These are phyloP conservation scores for Telopea speciosissima DNA, from an alignment of 177 flowering plant species.

Conservation along the genomic window DNA sequence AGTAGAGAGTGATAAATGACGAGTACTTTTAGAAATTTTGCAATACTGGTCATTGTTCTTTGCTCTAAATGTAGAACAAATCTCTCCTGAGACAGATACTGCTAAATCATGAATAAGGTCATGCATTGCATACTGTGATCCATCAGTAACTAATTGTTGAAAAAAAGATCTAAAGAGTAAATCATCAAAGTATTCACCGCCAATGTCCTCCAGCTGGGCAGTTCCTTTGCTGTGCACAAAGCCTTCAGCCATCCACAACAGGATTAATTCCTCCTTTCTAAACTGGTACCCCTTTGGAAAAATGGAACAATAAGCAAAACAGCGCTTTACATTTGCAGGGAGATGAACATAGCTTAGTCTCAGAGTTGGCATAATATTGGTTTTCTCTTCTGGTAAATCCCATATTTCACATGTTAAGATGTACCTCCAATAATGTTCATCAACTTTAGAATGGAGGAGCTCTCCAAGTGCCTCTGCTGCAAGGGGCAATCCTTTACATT, in stretches of 20 bases:
- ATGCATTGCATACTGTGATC: conserved; percentile 17
- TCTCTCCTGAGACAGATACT: conserved; percentile 1
- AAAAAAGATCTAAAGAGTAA: conserved; percentile 17
- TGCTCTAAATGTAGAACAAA: background rate
- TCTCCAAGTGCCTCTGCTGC: background rate
- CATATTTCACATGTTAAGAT: background rate
- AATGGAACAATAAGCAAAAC: conserved; percentile 25
- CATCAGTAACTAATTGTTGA: background rate
- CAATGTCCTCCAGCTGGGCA: conserved; percentile 12
- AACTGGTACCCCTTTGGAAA: conserved; percentile 17
- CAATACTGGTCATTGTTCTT: background rate
- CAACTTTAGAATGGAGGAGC: background rate
- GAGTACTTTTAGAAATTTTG: background rate
- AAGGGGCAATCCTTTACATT: background rate
- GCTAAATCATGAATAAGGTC: conserved; percentile 22
- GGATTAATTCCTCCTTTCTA: conserved; percentile 2
- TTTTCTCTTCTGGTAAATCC: background rate
- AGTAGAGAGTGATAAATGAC: background rate
- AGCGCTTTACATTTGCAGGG: conserved; percentile 17
- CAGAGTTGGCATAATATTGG: background rate
- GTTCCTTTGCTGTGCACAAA: background rate
- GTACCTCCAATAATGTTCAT: background rate
- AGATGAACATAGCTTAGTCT: conserved; percentile 15
- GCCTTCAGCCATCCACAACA: conserved; percentile 23
- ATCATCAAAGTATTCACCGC: conserved; percentile 11